A percentile compares a stretch with the other conserved stretches of the same genome.
These are phyloP conservation scores for Wickerhamomyces chaumierensis DNA, from an alignment of 805 yeast species.

Conservation along the genomic window DNA sequence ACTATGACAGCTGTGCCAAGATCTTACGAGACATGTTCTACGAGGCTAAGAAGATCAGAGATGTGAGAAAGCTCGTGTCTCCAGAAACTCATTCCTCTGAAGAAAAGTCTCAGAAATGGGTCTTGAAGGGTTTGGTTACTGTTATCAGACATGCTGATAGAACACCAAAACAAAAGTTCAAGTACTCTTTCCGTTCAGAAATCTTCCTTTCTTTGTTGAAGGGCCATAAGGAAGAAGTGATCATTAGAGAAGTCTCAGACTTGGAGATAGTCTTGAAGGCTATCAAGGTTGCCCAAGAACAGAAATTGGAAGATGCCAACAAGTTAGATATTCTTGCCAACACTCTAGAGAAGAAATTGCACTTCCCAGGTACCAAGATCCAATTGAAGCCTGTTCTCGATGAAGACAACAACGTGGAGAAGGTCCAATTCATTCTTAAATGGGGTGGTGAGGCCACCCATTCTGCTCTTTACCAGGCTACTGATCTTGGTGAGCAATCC, in stretches of 20 bases:
- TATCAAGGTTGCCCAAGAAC: slow-evolving; percentile 69
- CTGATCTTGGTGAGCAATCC: slow-evolving; percentile 90
- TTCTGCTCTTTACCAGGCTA: slow-evolving; percentile 88
- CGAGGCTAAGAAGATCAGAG: slow-evolving; percentile 42
- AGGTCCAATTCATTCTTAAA: slow-evolving; percentile 88
- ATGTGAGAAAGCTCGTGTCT: slow-evolving; percentile 25
- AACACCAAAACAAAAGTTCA: slow-evolving; percentile 96
- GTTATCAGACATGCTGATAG: slow-evolving; percentile 97
- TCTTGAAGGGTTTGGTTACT: slow-evolving; percentile 82
- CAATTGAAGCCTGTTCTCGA: slow-evolving; percentile 84
- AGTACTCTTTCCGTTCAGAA: slow-evolving; percentile 85
- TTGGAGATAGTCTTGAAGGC: slow-evolving; percentile 78
- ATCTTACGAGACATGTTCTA: slow-evolving; percentile 68
- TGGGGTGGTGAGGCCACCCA: slow-evolving; percentile 99
- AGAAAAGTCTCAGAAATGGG: slow-evolving; percentile 75
- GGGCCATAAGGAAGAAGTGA: slow-evolving; percentile 94
- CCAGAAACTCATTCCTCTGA: slow-evolving; percentile 23
- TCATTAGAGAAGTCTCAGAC: slow-evolving; percentile 82
- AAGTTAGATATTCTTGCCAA: slow-evolving; percentile 67
- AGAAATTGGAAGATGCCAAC: slow-evolving; percentile 66
- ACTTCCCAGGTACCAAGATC: slow-evolving; percentile 91
- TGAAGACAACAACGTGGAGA: slow-evolving; percentile 66
- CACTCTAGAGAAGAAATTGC: slow-evolving; percentile 81
- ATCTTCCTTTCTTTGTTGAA: slow-evolving; percentile 77
- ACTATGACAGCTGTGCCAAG: slow-evolving; percentile 74